Percentiles rank a stretch among this genome's conserved stretches.
Evolutionary conservation across 2,329 filamentous ascomycete genomes (phyloP).

Genomic region (Aspergillus ochraceoroseus): DNA sequence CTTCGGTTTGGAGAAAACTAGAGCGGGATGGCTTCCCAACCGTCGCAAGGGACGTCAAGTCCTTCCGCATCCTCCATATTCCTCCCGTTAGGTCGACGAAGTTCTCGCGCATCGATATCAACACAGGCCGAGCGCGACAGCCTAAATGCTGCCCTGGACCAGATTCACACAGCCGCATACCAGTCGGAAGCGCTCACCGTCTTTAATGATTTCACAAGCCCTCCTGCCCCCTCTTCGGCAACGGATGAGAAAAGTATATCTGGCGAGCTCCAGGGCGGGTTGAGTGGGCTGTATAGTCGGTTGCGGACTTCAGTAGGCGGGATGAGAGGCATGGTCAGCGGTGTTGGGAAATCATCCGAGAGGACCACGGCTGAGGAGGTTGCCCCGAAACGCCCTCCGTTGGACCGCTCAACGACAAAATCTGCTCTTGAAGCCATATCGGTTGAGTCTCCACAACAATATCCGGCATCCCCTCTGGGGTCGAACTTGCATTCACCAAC

Average conservation of each 20-base stretch:
- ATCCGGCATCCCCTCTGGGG: constrained; percentile 32
- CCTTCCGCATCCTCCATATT: constrained; percentile 45
- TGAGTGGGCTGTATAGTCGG: constrained; percentile 84
- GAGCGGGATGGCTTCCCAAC: constrained; percentile 35
- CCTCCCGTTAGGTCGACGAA: constrained; percentile 44
- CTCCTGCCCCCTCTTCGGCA: constrained; percentile 57
- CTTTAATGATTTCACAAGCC: constrained; percentile 79
- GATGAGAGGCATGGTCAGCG: constrained; percentile 51
- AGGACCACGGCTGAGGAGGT: constrained; percentile 25
- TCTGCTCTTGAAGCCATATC: constrained; percentile 24
- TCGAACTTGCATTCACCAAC: constrained; percentile 39
- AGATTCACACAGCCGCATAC: constrained; percentile 85
- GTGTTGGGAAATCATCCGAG: constrained; percentile 32
- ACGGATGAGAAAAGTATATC: constrained; percentile 65
- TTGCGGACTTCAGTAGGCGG: constrained; percentile 77
- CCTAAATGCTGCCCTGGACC: constrained; percentile 71
- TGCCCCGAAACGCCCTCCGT: constrained; percentile 25
- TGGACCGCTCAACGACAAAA: constrained; percentile 27
- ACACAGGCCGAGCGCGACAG: constrained; percentile 65
- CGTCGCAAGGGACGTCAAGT: constrained; percentile 38
- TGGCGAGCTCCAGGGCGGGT: constrained; percentile 73
- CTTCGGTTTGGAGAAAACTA: constrained; percentile 11
- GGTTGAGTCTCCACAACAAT: constrained; percentile 25
- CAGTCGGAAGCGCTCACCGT: constrained; percentile 79
- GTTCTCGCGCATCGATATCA: constrained; percentile 49